Evolutionary conservation across 108 stramenopile genomes (phyloP).

Genomic region (Pinguiococcus pyrenoidosus): DNA sequence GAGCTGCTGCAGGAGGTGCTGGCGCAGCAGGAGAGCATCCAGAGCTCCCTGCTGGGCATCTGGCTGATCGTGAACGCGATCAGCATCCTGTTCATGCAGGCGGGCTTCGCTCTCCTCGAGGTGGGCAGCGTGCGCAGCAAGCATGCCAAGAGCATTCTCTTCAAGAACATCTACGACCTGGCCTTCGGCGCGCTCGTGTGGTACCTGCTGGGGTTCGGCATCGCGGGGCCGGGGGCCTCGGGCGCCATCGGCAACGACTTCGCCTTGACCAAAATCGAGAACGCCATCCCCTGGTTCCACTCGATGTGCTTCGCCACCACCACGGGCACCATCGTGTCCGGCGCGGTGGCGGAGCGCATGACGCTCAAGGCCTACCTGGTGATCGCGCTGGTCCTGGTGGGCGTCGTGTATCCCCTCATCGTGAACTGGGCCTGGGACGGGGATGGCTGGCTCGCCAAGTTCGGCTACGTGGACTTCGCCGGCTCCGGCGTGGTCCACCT

Average conservation of each 20-base stretch:
- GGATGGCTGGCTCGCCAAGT: not conserved
- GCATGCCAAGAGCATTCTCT: conserved; percentile 17
- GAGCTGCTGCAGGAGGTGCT: too few relatives aligned
- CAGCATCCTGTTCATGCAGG: conserved; percentile 13
- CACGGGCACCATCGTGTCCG: not conserved
- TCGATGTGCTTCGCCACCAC: not conserved
- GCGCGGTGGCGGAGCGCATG: not conserved
- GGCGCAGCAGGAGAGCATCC: too few relatives aligned
- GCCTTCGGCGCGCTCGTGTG: not conserved
- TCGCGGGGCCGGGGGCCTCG: conserved; percentile 4
- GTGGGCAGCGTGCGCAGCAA: conserved; percentile 16
- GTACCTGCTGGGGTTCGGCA: not conserved
- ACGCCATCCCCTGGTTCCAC: not conserved
- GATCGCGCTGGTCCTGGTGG: conserved; percentile 5
- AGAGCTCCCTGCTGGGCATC: too few relatives aligned
- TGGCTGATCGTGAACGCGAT: not conserved
- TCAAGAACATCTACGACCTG: conserved; percentile 12
- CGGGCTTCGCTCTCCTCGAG: conserved; percentile 18
- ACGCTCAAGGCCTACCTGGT: not conserved
- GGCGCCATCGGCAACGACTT: conserved; percentile 6
- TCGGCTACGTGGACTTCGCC: not conserved
- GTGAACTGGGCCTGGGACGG: conserved; percentile 4
- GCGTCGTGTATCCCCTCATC: not conserved
- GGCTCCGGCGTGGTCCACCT: conserved; percentile 1
- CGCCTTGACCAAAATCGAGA: not conserved